Evolutionary conservation across 1,284 basidiomycete species (phyloP), one percentile per base, ranked within the genome.

Genomic region (Blastosporella zonata): DNA sequence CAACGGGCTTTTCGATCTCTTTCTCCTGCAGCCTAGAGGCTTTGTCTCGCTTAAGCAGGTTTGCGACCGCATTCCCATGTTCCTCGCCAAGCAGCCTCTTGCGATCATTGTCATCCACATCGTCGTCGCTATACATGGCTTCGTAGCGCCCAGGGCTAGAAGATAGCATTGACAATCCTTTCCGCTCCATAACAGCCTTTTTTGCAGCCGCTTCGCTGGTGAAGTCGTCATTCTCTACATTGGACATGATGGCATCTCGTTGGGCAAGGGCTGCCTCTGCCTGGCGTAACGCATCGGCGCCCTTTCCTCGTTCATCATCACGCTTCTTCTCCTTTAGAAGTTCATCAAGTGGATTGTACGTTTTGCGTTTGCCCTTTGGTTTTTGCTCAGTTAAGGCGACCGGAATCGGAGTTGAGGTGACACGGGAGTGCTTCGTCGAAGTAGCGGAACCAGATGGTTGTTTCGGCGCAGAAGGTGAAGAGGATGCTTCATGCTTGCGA

Each of bases 241-340:
- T 72, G 21, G 69, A 69, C 18, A 69, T 64, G n/a, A 68, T 68
- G 51, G 65, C 63, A 27, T 73, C 68, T 6, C 61, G 62, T 37
- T 60, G 53, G 41, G 56, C 66, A 8, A 66, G 55, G 7, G 65
- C 66, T 35, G 60, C 64, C 55, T 81, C 75, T 5, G 80, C 80
- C 8, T 66, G 67, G 28, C 58, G 69, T 52, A 73, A 58, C 3
- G 74, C 78, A 3, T 71, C 66, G 12, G 47, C 62, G 28, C 72
- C 71, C 20, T 68, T 66, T 5, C 80, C 77, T n/a, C 59, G 63
- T 50, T 70, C 69, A 17, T 78, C 69, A 17, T 71, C 70, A 6
- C 60, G 52, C 21, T 63, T 64, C 57, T 81, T 81, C 59, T 84
- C 81, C 49, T 70, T 75, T 23, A 84, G 60, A 39, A 84, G 67